Conservation (phyloP, 164 flowering plant species). For the Sedum album region DNA sequence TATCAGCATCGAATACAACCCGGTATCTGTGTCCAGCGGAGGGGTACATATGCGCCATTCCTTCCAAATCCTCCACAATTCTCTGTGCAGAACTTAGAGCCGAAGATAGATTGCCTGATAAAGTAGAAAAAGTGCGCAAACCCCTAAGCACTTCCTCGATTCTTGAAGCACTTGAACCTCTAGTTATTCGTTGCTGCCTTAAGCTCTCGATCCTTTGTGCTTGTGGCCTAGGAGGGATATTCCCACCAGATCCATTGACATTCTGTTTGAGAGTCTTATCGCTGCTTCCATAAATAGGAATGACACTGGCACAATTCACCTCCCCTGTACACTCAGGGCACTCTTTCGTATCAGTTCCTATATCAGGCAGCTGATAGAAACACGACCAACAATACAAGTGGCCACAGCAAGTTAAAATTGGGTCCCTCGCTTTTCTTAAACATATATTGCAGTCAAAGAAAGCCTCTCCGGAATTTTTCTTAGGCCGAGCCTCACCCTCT, state of each 20-base stretch:
- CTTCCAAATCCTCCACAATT: not conserved
- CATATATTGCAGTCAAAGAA: conserved; percentile 61
- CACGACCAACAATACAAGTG: conserved; percentile 77
- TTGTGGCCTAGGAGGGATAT: conserved; percentile 39
- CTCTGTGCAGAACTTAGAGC: not conserved
- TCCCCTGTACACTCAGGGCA: conserved; percentile 59
- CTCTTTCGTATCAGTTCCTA: conserved; percentile 31
- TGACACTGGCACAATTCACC: conserved; percentile 31
- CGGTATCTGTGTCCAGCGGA: not conserved
- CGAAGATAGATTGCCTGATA: not conserved
- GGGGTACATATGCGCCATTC: conserved; percentile 6
- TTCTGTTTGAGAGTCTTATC: conserved; percentile 9
- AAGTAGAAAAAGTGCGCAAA: not conserved
- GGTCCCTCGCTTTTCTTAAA: conserved; percentile 46
- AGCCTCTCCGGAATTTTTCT: conserved; percentile 16
- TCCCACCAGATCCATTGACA: conserved; percentile 15
- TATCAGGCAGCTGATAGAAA: conserved; percentile 39
- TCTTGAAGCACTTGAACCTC: conserved; percentile 11
- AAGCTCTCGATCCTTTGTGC: conserved; percentile 39
- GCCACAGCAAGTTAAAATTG: conserved; percentile 60
- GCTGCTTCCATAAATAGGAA: conserved; percentile 54
- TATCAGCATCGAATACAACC: not conserved
- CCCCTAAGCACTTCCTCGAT: conserved; percentile 27
- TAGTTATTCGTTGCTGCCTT: conserved; percentile 23
- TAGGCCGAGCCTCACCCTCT: conserved; percentile 17